A percentile compares a stretch with the other conserved stretches of the same genome.
Evolutionary conservation across 2,329 filamentous ascomycete species (phyloP).

Genomic region (Zymoseptoria tritici): DNA sequence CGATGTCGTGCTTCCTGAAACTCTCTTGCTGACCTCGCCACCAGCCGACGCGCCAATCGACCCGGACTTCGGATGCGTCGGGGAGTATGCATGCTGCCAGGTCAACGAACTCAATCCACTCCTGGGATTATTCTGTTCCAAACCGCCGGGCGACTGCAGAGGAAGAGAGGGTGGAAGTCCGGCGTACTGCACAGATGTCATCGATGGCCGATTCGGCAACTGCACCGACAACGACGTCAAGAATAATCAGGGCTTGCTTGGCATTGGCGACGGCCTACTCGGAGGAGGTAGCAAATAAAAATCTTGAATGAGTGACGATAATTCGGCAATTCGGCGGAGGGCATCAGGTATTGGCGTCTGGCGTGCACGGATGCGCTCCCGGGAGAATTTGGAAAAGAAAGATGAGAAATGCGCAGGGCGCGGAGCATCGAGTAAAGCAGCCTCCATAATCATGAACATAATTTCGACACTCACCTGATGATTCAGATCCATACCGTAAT

Average conservation of each 20-base stretch:
- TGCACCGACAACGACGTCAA: background rate
- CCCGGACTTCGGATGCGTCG: slow-evolving; percentile 6
- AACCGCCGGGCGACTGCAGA: slow-evolving; percentile 11
- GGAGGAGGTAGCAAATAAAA: no score
- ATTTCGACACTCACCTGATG: no score
- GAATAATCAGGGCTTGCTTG: background rate
- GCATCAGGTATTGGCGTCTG: no score
- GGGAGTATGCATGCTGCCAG: slow-evolving; percentile 13
- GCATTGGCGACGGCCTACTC: background rate
- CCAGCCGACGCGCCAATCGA: slow-evolving; percentile 5
- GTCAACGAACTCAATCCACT: slow-evolving; percentile 12
- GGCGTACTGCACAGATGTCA: background rate
- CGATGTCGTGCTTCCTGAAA: background rate
- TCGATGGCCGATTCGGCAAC: background rate
- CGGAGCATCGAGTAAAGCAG: no score
- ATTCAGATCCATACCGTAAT: no score
- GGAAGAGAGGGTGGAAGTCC: slow-evolving; percentile 3
- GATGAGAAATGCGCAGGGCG: no score
- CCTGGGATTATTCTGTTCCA: slow-evolving; percentile 12
- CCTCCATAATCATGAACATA: no score
- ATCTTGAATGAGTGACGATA: no score
- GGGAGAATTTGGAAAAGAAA: no score
- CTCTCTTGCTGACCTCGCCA: background rate
- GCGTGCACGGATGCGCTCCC: no score
- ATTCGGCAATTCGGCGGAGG: no score